A percentile compares a stretch with the other conserved stretches of the same genome.
These are phyloP conservation scores for Globisporangium parvum DNA, from an alignment of 352 stramenopile genomes.

Conservation along the genomic window DNA sequence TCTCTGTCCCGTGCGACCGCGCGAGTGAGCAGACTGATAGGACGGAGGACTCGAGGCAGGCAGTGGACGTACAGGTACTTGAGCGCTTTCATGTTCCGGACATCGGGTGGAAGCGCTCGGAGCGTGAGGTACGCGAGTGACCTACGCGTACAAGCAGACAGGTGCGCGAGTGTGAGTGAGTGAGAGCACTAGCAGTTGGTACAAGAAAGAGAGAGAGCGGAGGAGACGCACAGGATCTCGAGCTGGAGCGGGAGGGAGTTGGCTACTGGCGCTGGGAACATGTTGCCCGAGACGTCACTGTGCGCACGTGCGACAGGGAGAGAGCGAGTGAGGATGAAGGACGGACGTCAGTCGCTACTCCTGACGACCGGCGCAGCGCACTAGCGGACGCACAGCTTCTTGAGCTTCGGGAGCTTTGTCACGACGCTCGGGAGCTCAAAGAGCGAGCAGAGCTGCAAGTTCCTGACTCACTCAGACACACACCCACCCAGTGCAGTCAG, in stretches of 20 bases:
- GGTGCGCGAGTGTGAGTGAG: background rate
- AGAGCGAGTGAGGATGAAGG: background rate
- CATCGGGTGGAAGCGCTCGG: conserved; percentile 11
- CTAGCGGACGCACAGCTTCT: conserved; percentile 29
- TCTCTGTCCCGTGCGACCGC: conserved; percentile 16
- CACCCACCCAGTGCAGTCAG: too few relatives aligned
- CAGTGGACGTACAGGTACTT: conserved; percentile 15
- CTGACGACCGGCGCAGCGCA: too few relatives aligned
- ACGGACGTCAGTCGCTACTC: too few relatives aligned
- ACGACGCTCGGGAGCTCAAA: conserved; percentile 24
- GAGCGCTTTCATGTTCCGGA: conserved; percentile 15
- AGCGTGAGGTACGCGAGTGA: conserved; percentile 8
- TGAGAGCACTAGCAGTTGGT: background rate
- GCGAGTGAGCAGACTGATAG: too few relatives aligned
- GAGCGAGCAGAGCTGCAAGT: conserved; percentile 23
- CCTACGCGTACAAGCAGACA: background rate
- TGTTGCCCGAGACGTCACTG: conserved; percentile 20
- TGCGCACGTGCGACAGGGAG: background rate
- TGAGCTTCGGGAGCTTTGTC: conserved; percentile 25
- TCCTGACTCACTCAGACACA: conserved; percentile 11
- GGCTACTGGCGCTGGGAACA: conserved; percentile 13
- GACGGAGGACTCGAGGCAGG: background rate
- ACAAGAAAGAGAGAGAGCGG: background rate
- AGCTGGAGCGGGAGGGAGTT: conserved; percentile 18
- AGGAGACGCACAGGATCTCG: conserved; percentile 13